Conservation (phyloP, 116 monocot species). For the Dioscorea cayenensis region DNA sequence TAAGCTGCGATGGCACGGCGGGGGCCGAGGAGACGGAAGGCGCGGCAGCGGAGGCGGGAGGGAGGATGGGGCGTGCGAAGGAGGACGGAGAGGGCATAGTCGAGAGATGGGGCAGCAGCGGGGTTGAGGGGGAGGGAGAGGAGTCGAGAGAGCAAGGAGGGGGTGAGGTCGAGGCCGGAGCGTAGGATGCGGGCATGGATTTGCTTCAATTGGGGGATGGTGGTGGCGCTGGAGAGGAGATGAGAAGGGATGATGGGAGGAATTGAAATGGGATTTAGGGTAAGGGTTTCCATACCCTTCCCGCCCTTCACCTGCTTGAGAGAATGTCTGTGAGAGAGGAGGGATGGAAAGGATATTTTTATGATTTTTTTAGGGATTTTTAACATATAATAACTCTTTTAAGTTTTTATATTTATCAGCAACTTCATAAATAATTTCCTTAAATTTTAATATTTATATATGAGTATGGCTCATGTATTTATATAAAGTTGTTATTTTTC, state of each 20-base stretch:
- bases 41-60: slow-evolving; percentile 25
- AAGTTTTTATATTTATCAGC: too few relatives aligned
- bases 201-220: slow-evolving; percentile 20
- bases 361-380: too few relatives aligned
- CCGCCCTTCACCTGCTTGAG: too few relatives aligned
- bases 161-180: slow-evolving; percentile 18
- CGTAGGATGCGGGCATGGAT: slow-evolving; percentile 41
- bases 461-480: too few relatives aligned
- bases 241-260: neutral
- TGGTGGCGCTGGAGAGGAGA: neutral
- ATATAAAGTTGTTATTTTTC: too few relatives aligned
- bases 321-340: too few relatives aligned
- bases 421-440: too few relatives aligned
- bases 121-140: slow-evolving; percentile 39
- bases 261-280: neutral
- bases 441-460: too few relatives aligned
- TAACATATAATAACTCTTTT: too few relatives aligned
- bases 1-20: slow-evolving; percentile 28
- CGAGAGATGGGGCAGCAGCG: slow-evolving; percentile 26
- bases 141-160: slow-evolving; percentile 51
- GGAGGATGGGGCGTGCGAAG: slow-evolving; percentile 19
- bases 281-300: neutral
- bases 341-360: too few relatives aligned
- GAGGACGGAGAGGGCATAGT: slow-evolving; percentile 46
- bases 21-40: slow-evolving; percentile 17